Conservation (phyloP, 768 basidiomycete genomes). For the Fomitopsis pulvina region DNA sequence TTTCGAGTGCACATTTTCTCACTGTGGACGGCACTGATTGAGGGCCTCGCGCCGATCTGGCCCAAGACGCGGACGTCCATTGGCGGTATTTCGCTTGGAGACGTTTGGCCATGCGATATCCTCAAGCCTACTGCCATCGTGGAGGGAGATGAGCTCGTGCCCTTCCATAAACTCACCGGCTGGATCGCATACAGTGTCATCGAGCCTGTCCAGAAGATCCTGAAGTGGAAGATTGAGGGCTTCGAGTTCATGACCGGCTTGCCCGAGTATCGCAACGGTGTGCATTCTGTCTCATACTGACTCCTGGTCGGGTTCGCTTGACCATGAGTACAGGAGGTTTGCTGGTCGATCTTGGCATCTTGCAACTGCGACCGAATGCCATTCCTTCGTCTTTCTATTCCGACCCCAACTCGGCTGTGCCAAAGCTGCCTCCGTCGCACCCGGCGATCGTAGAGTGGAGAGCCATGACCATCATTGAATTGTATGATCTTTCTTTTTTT, state of each 20-base stretch:
- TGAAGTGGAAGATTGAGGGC: slow-evolving; percentile 80
- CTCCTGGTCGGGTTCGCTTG: too few species aligned
- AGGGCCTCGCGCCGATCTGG: slow-evolving; percentile 86
- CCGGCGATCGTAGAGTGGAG: slow-evolving; percentile 95
- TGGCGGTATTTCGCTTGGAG: slow-evolving; percentile 70
- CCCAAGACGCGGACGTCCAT: slow-evolving; percentile 66
- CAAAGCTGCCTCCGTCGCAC: slow-evolving; percentile 66
- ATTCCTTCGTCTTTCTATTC: slow-evolving; percentile 39
- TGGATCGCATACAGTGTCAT: slow-evolving; percentile 92
- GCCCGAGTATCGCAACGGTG: slow-evolving; percentile 93
- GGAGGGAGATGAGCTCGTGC: slow-evolving; percentile 70
- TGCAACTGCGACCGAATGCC: slow-evolving; percentile 54
- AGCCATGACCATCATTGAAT: slow-evolving; percentile 88
- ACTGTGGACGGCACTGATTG: slow-evolving; percentile 79
- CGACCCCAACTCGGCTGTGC: slow-evolving; percentile 45
- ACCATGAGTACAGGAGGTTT: slow-evolving; percentile 61
- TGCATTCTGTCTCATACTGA: too few species aligned
- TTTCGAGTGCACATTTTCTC: slow-evolving; percentile 61
- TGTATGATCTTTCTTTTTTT: slow-evolving; percentile 40
- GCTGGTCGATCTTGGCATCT: slow-evolving; percentile 75
- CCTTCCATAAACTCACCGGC: slow-evolving; percentile 94
- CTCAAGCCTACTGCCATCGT: slow-evolving; percentile 25
- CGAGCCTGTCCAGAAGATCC: slow-evolving; percentile 70
- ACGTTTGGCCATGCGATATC: slow-evolving; percentile 85
- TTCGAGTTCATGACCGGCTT: slow-evolving; percentile 84